Percentiles rank a stretch among this genome's conserved stretches.
These are phyloP conservation scores for Pisolithus microcarpus DNA, from an alignment of 768 basidiomycete species.

Conservation along the genomic window DNA sequence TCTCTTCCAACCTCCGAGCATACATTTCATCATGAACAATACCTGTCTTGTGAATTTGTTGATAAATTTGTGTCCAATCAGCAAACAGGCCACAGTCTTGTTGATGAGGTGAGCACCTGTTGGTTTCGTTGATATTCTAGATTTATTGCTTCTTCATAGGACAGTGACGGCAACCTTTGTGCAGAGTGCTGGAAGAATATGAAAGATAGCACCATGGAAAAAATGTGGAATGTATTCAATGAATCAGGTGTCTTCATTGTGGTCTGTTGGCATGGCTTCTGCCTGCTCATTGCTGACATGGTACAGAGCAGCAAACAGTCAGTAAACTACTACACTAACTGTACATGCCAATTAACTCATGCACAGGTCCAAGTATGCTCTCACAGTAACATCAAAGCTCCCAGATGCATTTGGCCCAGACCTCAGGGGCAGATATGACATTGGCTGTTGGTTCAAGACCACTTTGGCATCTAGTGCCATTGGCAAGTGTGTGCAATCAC, in stretches of 20 bases:
- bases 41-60: background rate
- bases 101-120: no score
- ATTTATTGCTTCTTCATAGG: no score
- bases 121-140: no score
- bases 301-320: conserved; percentile 13
- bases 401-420: conserved; percentile 4
- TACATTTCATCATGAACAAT: no score
- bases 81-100: no score
- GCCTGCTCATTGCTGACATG: conserved; percentile 18
- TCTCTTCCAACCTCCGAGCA: no score
- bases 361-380: conserved; percentile 16
- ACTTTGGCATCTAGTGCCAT: conserved; percentile 10
- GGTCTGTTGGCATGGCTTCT: conserved; percentile 19
- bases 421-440: conserved; percentile 15
- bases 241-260: conserved; percentile 13
- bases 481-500: background rate
- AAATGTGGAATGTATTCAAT: conserved; percentile 1
- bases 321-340: background rate
- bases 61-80: no score
- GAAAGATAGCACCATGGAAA: background rate
- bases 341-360: no score
- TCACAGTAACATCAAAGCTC: conserved; percentile 7
- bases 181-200: no score
- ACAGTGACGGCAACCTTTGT: no score
- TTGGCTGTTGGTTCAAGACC: conserved; percentile 13